Evolutionary conservation across 1,139 yeast genomes (phyloP).

Genomic region (Hansenula sp.): DNA sequence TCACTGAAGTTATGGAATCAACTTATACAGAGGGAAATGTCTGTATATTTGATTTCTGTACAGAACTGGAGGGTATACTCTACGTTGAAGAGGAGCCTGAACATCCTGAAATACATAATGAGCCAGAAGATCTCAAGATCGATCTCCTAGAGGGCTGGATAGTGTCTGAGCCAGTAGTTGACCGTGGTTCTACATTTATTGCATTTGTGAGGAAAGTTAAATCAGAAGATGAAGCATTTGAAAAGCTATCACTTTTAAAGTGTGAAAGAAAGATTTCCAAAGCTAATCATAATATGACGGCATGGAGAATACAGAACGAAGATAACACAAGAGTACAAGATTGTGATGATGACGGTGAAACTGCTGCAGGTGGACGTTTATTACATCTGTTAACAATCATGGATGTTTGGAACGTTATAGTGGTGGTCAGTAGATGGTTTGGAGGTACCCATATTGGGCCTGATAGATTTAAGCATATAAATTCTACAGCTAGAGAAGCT

Average conservation of each 20-base stretch:
- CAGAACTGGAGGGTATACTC: conserved; percentile 55
- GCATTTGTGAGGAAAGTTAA: conserved; percentile 65
- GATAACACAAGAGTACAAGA: conserved; percentile 65
- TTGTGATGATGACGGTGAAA: conserved; percentile 95
- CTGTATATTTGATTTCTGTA: conserved; percentile 72
- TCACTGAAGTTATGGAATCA: conserved; percentile 45
- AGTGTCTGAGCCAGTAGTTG: conserved; percentile 70
- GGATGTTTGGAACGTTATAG: conserved; percentile 85
- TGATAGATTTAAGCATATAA: conserved; percentile 90
- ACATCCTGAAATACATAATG: conserved; percentile 6
- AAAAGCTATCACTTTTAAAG: conserved; percentile 45
- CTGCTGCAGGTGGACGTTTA: conserved; percentile 92
- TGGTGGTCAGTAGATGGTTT: conserved; percentile 74
- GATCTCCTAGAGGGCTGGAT: conserved; percentile 69
- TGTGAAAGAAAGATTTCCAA: conserved; percentile 62
- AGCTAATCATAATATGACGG: conserved; percentile 79
- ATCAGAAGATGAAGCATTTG: conserved; percentile 61
- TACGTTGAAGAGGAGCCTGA: conserved; percentile 29
- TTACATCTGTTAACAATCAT: conserved; percentile 68
- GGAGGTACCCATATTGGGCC: conserved; percentile 93
- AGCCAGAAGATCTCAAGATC: conserved; percentile 7
- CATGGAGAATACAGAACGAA: conserved; percentile 67
- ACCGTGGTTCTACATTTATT: conserved; percentile 81
- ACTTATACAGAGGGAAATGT: conserved; percentile 60
- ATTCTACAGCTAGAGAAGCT: conserved; percentile 83